These are phyloP conservation scores for Tulasnella sp. DNA, from an alignment of 768 basidiomycete species.

Conservation along the genomic window DNA sequence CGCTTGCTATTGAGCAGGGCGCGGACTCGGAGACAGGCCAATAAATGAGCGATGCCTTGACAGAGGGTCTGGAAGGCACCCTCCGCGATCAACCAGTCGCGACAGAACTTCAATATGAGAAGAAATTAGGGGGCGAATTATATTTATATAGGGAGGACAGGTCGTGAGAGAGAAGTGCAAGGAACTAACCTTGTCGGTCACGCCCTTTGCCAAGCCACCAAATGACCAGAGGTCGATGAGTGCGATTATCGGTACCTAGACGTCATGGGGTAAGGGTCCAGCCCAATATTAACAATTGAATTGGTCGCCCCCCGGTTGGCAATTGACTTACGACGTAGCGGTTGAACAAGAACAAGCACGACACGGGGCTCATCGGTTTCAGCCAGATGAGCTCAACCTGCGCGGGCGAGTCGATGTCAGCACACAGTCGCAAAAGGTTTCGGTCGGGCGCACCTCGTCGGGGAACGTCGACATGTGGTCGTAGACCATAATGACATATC, in stretches of 20 bases:
- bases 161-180: too few species aligned
- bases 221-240: constrained; percentile 13
- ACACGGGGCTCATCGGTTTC: constrained; percentile 25
- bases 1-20: neutral
- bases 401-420: neutral
- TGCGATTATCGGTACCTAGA: constrained; percentile 16
- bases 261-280: neutral
- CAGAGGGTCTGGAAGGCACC: constrained; percentile 20
- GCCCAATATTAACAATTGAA: neutral
- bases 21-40: constrained; percentile 18
- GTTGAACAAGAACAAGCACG: constrained; percentile 22
- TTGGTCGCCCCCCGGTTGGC: neutral
- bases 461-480: constrained; percentile 28
- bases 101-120: neutral
- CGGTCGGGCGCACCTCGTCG: constrained; percentile 10
- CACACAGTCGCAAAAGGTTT: neutral
- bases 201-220: constrained; percentile 22
- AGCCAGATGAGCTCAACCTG: constrained; percentile 28
- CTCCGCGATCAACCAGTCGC: constrained; percentile 3
- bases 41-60: neutral
- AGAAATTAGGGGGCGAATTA: neutral
- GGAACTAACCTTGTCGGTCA: constrained; percentile 10
- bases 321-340: constrained; percentile 27
- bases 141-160: neutral
- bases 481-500: constrained; percentile 16